A percentile compares a stretch with the other conserved stretches of the same genome.
Evolutionary conservation across 148 eudicot species (phyloP).

Genomic region (Bassia scoparia): DNA sequence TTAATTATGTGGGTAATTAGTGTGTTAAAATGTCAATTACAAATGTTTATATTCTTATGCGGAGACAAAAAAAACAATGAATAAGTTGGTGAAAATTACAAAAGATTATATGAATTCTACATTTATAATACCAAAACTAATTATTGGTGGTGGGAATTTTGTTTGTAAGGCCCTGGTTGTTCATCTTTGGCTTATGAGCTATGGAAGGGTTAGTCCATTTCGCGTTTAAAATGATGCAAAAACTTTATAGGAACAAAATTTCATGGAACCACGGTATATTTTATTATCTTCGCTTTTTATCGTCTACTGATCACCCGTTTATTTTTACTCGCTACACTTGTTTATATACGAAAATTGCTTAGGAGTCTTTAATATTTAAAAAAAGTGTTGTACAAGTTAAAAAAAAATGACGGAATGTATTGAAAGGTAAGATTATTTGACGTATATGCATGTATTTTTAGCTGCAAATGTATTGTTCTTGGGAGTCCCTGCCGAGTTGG

Average conservation of each 20-base stretch:
- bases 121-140: background rate
- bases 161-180: constrained; percentile 68
- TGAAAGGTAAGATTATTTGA: too few species aligned
- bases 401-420: too few species aligned
- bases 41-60: too few species aligned
- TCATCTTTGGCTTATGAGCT: constrained; percentile 82
- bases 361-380: too few species aligned
- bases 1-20: too few species aligned
- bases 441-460: constrained; percentile 1
- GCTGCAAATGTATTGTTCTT: constrained; percentile 74
- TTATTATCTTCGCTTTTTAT: too few species aligned
- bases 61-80: too few species aligned
- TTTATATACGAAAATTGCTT: too few species aligned
- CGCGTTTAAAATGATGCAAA: constrained; percentile 69
- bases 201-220: constrained; percentile 74
- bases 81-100: too few species aligned
- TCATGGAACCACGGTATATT: constrained; percentile 70
- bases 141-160: background rate
- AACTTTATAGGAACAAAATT: constrained; percentile 46
- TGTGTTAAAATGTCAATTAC: too few species aligned
- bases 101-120: too few species aligned
- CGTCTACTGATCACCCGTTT: background rate
- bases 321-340: background rate
- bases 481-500: constrained; percentile 84
- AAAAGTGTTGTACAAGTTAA: too few species aligned